Base-by-base conservation (phyloP, 2,329 filamentous ascomycete genomes). In the Aspergillus sp. region DNA sequence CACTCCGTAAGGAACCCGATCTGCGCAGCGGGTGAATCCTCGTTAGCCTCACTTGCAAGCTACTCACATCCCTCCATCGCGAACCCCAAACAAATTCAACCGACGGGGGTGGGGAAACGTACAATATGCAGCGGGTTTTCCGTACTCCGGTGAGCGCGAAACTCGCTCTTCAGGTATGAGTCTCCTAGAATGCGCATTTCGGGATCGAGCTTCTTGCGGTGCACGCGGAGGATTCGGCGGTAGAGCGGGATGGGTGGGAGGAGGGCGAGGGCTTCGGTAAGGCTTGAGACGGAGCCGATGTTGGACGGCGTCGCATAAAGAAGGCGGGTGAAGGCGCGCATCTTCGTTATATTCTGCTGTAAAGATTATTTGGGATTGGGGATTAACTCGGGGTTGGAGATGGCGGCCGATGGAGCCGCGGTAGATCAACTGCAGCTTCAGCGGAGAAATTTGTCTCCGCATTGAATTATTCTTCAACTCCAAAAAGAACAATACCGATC, bases 1-100 rank as follows among this genome's bases (percentile, higher is more conserved):
- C 93, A 99, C 75, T 98, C 93, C 0, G 90, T 93, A 66, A 99
- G 81, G 74, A 99, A 99, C 2, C 93, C 95, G 67, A 98, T 91
- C 91, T 96, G 64, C 13, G 40, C 7, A 20, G 9, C 3, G 12
- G 53, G 46, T 9, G 12, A 56, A 45, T 9, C 13, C 27, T 27
- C 8, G 37, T 52, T 58, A 62, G 40, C 44, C 20, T 17, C 22
- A 17, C 4, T n/a, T 22, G 39, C 34, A 37, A 37, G 34, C n/a
- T 15, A 8, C 5, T 8, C 4, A 12, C 13, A n/a, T 15, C 34
- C 15, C 17, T n/a, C 17, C 30, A 30, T 33, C 19, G 1, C 49
- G 5, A 20, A 42, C 12, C n/a, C 9, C 40, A 42, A 42, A 15
- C n/a, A 8, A 44, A 30, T 19, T 27, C 33, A 11, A 33, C 11